Base-by-base conservation (phyloP, 257 asterid genomes). In the Przewalskia tangutica region DNA sequence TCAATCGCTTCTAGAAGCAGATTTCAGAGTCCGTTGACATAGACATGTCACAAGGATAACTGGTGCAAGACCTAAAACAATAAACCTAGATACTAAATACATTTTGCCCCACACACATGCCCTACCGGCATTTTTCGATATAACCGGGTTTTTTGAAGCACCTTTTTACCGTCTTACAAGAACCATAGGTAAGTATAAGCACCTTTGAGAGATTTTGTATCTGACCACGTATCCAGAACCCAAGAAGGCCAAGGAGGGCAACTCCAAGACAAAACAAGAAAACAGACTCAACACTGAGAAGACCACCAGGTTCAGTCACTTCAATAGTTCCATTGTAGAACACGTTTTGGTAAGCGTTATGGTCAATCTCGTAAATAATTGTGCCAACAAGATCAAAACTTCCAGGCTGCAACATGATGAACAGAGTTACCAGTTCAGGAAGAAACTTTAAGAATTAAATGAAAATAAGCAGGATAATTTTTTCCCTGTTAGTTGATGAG, bases 261-360 rank as follows among this genome's bases (percentile, higher is more conserved):
- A 92, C 70, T 62, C 90, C 98, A 66, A 96, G 97, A 89, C 88
- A 89, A 88, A 94, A 91, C 89, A 96, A 86, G 92, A 96, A 94
- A 32, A 96, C 98, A 63, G 99, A 91, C 90, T 96, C 99, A 14
- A 96, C 93, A 78, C 97, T 92, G 90, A 93, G 82, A 81, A 87
- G 81, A 85, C 98, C 97, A 27, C 99, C 97, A 18, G 92, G 82
- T 86, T 96, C 99, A 50, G 89, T 54, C 85, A 96, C 98, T 90
- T 96, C 99, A 82, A 96, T 89, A 73, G 99, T 96, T 81, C 97
- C 94, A 82, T 96, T 96, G 86, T 92, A 96, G 89, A 96, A 96
- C 79, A 93, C 90, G 59, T 84, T 93, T 84, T 96, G 98, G 86
- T 89, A 93, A 3, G 97, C 97, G 44, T 85, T 83, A 56, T 91